These are phyloP conservation scores for Tylopilus sp. DNA, from an alignment of 1,284 basidiomycete genomes.

Conservation along the genomic window DNA sequence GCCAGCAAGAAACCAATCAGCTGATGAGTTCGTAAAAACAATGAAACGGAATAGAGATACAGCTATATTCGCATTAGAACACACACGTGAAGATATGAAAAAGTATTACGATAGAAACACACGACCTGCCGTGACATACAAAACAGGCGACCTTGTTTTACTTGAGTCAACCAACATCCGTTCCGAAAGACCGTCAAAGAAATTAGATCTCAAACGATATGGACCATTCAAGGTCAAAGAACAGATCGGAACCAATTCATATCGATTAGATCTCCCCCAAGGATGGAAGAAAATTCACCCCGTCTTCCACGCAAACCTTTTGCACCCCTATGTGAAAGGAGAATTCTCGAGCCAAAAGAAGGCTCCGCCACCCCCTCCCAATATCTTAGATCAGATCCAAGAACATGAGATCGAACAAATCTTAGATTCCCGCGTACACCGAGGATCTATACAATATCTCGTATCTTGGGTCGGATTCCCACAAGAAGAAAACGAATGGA, in stretches of 20 bases:
- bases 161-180: background rate
- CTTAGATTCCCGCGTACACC: too few relatives aligned
- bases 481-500: too few relatives aligned
- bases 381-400: too few relatives aligned
- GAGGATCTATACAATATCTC: too few relatives aligned
- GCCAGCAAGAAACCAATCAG: too few relatives aligned
- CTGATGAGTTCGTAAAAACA: too few relatives aligned
- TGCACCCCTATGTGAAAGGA: background rate
- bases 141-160: background rate
- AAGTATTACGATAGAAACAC: background rate
- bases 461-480: too few relatives aligned
- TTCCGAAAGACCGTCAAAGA: background rate
- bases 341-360: background rate
- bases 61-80: background rate
- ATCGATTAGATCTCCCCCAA: background rate
- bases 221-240: background rate
- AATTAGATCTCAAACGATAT: background rate
- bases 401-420: too few relatives aligned
- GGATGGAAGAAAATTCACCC: background rate
- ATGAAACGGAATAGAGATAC: too few relatives aligned
- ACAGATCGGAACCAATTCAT: background rate
- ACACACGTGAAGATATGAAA: background rate
- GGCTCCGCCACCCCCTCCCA: too few relatives aligned
- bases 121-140: accelerated
- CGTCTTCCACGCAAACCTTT: background rate